Conservation (phyloP, 805 yeast species). For the Wickerhamiella australiensis region DNA sequence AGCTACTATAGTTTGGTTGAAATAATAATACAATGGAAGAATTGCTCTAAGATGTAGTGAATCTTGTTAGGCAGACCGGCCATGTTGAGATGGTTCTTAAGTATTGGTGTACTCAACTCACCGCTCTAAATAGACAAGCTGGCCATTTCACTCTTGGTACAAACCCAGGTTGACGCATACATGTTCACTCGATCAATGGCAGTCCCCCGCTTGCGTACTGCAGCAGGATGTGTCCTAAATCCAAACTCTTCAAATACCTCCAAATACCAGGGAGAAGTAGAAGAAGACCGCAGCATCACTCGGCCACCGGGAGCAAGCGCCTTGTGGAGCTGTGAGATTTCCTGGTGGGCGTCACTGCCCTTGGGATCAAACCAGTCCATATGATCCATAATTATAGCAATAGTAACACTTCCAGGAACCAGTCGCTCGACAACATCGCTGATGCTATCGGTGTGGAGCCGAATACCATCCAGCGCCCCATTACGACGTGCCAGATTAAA, state of each 20-base stretch:
- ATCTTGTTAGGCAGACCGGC: too few relatives aligned
- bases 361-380: constrained; percentile 81
- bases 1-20: too few relatives aligned
- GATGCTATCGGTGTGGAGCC: constrained; percentile 69
- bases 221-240: constrained; percentile 57
- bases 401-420: constrained; percentile 49
- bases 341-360: constrained; percentile 51
- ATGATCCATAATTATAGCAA: constrained; percentile 79
- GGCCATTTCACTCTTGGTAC: constrained; percentile 37
- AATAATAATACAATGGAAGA: too few relatives aligned
- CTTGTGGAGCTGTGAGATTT: constrained; percentile 49
- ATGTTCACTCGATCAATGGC: constrained; percentile 72
- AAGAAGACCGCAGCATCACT: constrained; percentile 65
- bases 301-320: constrained; percentile 59
- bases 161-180: constrained; percentile 85
- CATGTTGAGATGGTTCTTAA: too few relatives aligned
- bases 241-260: constrained; percentile 54
- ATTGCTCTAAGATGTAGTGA: too few relatives aligned
- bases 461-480: constrained; percentile 53
- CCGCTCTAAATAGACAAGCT: constrained; percentile 2
- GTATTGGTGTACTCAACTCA: too few relatives aligned
- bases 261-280: constrained; percentile 68
- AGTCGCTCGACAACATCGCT: constrained; percentile 63
- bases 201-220: constrained; percentile 47
- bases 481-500: constrained; percentile 35